Conservation (phyloP, 208 protist genomes). For the Angomonas ambiguus region DNA sequence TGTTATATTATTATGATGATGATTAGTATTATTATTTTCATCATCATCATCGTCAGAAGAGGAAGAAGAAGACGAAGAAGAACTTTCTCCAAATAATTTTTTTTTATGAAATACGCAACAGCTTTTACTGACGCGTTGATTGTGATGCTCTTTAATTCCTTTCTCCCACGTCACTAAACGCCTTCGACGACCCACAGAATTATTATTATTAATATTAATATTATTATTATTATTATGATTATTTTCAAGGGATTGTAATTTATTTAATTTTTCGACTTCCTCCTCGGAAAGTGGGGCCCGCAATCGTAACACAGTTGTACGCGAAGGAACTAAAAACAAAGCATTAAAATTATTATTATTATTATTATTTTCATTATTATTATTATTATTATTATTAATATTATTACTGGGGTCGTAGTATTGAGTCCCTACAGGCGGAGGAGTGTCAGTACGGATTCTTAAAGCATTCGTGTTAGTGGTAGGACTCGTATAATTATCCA, state of each 20-base stretch:
- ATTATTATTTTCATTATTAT: not conserved
- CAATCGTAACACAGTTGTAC: slow-evolving; percentile 25
- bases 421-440: too few relatives aligned
- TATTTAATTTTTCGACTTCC: not conserved
- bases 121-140: slow-evolving; percentile 81
- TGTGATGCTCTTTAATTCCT: slow-evolving; percentile 36
- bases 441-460: too few relatives aligned
- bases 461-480: too few relatives aligned
- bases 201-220: too few relatives aligned
- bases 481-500: not conserved
- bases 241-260: not conserved
- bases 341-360: not conserved
- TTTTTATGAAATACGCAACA: slow-evolving; percentile 90
- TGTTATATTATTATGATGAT: slow-evolving; percentile 2
- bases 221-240: not conserved
- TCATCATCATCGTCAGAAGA: slow-evolving; percentile 5
- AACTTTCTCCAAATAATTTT: slow-evolving; percentile 83
- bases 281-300: slow-evolving; percentile 10
- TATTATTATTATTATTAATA: not conserved
- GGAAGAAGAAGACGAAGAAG: slow-evolving; percentile 27
- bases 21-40: too few relatives aligned
- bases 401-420: not conserved
- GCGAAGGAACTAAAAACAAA: too few relatives aligned
- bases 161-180: slow-evolving; percentile 49
- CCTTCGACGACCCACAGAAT: too few relatives aligned